Percentiles rank a stretch among this genome's conserved stretches.
These are phyloP conservation scores for Phytophthora fragariaefolia DNA, from an alignment of 352 stramenopile species.

Conservation along the genomic window DNA sequence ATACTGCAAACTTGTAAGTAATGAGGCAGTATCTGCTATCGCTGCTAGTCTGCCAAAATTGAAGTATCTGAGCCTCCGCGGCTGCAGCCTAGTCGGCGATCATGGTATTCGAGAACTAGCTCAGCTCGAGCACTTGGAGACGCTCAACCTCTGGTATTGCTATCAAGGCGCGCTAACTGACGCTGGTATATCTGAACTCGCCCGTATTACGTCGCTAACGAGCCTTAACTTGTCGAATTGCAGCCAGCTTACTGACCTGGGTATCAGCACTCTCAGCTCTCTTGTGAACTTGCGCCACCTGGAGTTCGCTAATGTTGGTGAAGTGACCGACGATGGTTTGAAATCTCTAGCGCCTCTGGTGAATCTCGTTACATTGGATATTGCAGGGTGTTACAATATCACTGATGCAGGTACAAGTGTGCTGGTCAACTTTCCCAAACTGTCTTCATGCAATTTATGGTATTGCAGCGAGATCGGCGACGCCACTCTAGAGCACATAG, in stretches of 20 bases:
- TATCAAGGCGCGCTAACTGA: conserved; percentile 81
- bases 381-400: conserved; percentile 85
- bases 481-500: conserved; percentile 63
- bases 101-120: conserved; percentile 53
- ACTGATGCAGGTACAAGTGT: conserved; percentile 72
- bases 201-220: conserved; percentile 59
- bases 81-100: conserved; percentile 67
- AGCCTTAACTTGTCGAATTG: conserved; percentile 83
- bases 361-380: conserved; percentile 67
- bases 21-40: conserved; percentile 60
- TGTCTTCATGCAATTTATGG: conserved; percentile 80
- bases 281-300: conserved; percentile 73
- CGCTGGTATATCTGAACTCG: conserved; percentile 55
- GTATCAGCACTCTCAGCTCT: conserved; percentile 51
- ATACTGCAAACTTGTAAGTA: conserved; percentile 80
- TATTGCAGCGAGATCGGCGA: conserved; percentile 86
- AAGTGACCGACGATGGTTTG: conserved; percentile 71
- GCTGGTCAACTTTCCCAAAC: conserved; percentile 54
- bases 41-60: conserved; percentile 44
- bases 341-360: conserved; percentile 55
- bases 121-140: conserved; percentile 46
- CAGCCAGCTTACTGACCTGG: conserved; percentile 72
- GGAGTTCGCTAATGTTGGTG: conserved; percentile 80
- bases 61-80: conserved; percentile 64
- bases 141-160: conserved; percentile 85